Percentiles rank a stretch among this genome's conserved stretches.
These are phyloP conservation scores for Acanthamoeba castellanii DNA, from an alignment of 208 protist species.

Conservation along the genomic window DNA sequence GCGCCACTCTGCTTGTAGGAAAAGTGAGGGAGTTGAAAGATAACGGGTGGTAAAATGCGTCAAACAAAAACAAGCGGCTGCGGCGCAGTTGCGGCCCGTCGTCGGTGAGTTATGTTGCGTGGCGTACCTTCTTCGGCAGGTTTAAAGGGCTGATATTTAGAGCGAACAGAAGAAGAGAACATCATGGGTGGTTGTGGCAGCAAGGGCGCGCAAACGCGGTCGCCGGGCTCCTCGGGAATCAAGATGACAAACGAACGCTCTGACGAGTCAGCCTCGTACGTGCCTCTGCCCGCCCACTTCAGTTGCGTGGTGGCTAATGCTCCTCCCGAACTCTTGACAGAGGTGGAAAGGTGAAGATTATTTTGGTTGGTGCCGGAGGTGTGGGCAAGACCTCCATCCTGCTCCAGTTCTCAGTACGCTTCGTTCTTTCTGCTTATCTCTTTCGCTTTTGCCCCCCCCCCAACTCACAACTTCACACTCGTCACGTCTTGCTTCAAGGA, in stretches of 20 bases:
- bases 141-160: too few relatives aligned
- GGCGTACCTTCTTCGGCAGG: too few relatives aligned
- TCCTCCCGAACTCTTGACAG: not conserved
- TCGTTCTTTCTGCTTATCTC: not conserved
- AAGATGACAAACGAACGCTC: not conserved
- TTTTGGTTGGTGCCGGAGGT: not conserved
- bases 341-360: not conserved
- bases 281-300: not conserved
- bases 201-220: not conserved
- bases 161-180: not conserved
- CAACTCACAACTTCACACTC: not conserved
- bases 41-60: too few relatives aligned
- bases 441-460: not conserved
- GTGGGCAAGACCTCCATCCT: conserved; percentile 15
- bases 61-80: too few relatives aligned
- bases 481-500: not conserved
- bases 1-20: conserved; percentile 27
- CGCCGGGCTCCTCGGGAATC: not conserved
- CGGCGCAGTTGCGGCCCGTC: too few relatives aligned
- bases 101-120: too few relatives aligned
- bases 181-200: conserved; percentile 1
- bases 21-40: too few relatives aligned
- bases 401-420: not conserved
- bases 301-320: not conserved
- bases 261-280: not conserved